Evolutionary conservation across 2,329 filamentous ascomycete species (phyloP).

Genomic region (Juglanconis sp.): DNA sequence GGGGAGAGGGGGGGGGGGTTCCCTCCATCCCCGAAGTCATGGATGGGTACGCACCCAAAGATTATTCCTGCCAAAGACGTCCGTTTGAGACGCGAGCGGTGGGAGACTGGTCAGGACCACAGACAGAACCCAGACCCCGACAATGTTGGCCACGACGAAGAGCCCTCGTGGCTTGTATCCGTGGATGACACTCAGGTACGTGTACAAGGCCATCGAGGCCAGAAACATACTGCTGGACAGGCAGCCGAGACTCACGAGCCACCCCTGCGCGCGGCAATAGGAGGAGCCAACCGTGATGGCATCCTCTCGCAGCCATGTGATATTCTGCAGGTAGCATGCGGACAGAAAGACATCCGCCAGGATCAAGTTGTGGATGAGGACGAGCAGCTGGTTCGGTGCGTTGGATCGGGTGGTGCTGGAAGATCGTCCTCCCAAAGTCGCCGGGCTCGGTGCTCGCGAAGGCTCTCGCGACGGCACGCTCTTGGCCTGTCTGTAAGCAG

Average conservation of each 20-base stretch:
- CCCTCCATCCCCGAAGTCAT: neutral
- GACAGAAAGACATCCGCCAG: neutral
- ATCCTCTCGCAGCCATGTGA: neutral
- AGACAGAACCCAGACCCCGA: slow-evolving; percentile 54
- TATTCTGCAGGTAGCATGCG: neutral
- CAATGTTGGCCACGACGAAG: slow-evolving; percentile 47
- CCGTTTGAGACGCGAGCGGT: slow-evolving; percentile 38
- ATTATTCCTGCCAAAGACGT: neutral
- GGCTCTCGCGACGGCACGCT: neutral
- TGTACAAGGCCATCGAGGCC: neutral
- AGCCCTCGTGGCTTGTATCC: slow-evolving; percentile 40
- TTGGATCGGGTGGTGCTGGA: slow-evolving; percentile 23
- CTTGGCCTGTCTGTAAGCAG: neutral
- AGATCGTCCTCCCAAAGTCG: neutral
- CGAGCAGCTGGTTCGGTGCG: slow-evolving; percentile 25
- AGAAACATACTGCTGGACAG: neutral
- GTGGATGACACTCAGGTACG: neutral
- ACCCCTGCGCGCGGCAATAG: neutral
- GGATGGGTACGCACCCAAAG: neutral
- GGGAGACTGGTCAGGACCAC: slow-evolving; percentile 55
- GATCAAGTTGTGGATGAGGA: neutral
- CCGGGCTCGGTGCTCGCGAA: neutral
- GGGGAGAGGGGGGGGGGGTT: too few species aligned
- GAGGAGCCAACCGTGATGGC: neutral
- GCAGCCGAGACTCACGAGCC: neutral